Conservation (phyloP, 495 filamentous ascomycete genomes). For the Lentithecium fluviatile region DNA sequence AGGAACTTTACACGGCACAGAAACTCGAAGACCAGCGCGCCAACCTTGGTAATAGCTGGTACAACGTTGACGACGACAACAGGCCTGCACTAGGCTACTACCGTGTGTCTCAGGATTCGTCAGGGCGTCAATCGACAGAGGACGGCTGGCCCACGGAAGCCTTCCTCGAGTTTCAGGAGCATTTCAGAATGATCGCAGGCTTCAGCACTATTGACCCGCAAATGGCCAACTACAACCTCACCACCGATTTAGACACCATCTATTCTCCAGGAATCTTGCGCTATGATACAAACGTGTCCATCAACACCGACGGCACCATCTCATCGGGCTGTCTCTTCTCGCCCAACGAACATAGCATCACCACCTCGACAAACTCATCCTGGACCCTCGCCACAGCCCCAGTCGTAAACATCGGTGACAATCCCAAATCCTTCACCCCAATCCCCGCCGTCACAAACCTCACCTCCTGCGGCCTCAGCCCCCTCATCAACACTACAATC, state of each 20-base stretch:
- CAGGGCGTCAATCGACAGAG: conserved; percentile 50
- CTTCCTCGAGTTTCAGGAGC: conserved; percentile 54
- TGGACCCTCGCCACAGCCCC: conserved; percentile 51
- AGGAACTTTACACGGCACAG: conserved; percentile 56
- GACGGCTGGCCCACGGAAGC: conserved; percentile 64
- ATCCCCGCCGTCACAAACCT: conserved; percentile 45
- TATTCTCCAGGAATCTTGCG: conserved; percentile 48
- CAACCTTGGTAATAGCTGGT: conserved; percentile 63
- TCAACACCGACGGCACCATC: conserved; percentile 44
- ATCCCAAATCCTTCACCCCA: conserved; percentile 38
- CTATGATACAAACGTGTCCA: conserved; percentile 31
- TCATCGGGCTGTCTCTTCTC: conserved; percentile 55
- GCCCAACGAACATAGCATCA: conserved; percentile 35
- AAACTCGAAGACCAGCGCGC: conserved; percentile 50
- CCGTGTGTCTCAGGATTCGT: conserved; percentile 41
- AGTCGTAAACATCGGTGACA: conserved; percentile 11
- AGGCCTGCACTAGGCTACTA: conserved; percentile 57
- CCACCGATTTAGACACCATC: conserved; percentile 43
- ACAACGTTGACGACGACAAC: conserved; percentile 45
- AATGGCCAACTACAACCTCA: conserved; percentile 53
- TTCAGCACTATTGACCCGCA: conserved; percentile 59
- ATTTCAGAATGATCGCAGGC: conserved; percentile 53
- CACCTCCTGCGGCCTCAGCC: conserved; percentile 59
- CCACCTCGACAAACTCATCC: conserved; percentile 55
- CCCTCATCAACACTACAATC: conserved; percentile 56